Base-by-base conservation (phyloP, 192 early-diverging fungal species). In the Paraglomus occultum region DNA sequence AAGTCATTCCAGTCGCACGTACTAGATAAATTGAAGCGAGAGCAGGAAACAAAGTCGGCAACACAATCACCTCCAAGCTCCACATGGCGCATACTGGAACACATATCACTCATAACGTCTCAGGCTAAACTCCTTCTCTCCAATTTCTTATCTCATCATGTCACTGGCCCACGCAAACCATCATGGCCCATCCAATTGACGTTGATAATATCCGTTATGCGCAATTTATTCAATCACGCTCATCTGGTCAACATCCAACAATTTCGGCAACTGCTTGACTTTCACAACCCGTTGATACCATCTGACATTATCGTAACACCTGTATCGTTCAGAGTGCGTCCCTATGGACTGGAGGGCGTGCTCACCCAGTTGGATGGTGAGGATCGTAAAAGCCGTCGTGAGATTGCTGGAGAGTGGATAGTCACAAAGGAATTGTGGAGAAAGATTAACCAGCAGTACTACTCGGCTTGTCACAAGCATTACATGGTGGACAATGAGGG, bases 121-220 rank as follows among this genome's bases (percentile, higher is more conserved):
- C 66, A 68, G 14, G 66, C 66, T 6, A 68, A 74, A n/a, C 31
- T 74, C 22, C 43, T 79, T 22, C n/a, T 70, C 6, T 50, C 65
- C 17, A 76, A 75, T 48, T 76, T 75, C 12, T 8, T 79, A 39
- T 58, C 15, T 31, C 74, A 79, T 52, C 76, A 68, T 46, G 40
- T 60, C 42, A 63, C 68, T 18, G 84, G 84, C 18, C 84, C 84
- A n/a, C 71, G 76, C 22, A 74, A 72, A 45, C 76, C 75, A 10
- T 81, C 78, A 15, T 85, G 84, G 84, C 49, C 74, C 8, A 51
- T 68, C n/a, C 66, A 68, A 68, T 39, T 68, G 40, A 68, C 66
- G 0, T 20, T 68, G 57, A 68, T 68, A 43, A 47, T 38, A n/a
- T 20, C 51, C n/a, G 23, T 46, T 22, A 57, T 68, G 66, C 53